Evolutionary conservation across 768 basidiomycete species (phyloP), one percentile per base, ranked within the genome.

Genomic region (Amyloporia xantha): DNA sequence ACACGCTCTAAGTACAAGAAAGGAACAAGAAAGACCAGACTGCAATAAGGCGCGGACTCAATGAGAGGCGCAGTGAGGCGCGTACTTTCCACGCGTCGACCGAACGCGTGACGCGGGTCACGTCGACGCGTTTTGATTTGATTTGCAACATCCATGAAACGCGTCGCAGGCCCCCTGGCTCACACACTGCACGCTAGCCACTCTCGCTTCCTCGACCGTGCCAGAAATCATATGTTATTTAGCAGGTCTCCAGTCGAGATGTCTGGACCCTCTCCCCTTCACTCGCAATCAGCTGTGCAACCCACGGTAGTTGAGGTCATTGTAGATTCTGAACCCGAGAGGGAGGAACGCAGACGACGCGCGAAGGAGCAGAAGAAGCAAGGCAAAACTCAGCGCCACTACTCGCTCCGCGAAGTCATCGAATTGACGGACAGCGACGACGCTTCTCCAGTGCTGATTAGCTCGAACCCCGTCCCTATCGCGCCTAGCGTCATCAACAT

Each of bases 311-410:
- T 17, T 5, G 78, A 79, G 49, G 54, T 77, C 26, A 74, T 86
- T 3, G 79, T 77, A 24, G 85, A 88, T 64, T 86, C 84, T 0
- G 86, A 86, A 62, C 84, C 83, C 17, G 85, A 87, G 61, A 70
- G 82, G 49, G 75, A 78, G 55, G 67, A 68, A 62, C 55, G 59
- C 42, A 64, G 62, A 28, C 47, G 50, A 30, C 41, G 38, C 41
- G 48, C 54, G 21, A 64, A 55, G 55, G 51, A 54, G 41, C 52
- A 44, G 43, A 56, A 58, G 55, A 64, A 58, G 47, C 52, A 48
- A 27, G 51, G 58, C 43, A 61, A 62, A 36, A 37, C 21, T 33
- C 33, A 51, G n/a, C 35, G 11, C 27, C 24, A 26, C 2, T 15
- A 7, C 3, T 13, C 33, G 0, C 35, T 38, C 2, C 52, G 21